These are phyloP conservation scores for Chalciporus sp. DNA, from an alignment of 1,284 basidiomycete genomes.

Conservation along the genomic window DNA sequence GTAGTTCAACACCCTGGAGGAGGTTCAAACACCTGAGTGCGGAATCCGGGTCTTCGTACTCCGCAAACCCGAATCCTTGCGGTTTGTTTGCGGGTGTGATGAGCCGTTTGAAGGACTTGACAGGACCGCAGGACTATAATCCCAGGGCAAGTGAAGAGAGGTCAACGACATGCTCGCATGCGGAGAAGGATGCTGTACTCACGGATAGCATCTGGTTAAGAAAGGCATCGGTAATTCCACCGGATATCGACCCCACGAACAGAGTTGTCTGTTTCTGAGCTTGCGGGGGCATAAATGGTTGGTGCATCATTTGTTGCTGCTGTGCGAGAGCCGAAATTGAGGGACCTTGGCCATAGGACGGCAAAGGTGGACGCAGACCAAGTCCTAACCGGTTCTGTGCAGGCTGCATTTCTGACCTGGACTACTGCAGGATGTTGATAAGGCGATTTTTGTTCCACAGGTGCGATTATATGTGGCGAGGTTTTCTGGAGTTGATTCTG, in stretches of 20 bases:
- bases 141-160: not conserved
- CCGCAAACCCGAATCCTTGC: conserved; percentile 94
- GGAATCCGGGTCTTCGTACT: conserved; percentile 88
- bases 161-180: too few relatives aligned
- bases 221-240: conserved; percentile 83
- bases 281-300: conserved; percentile 60
- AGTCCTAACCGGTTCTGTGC: conserved; percentile 75
- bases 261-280: conserved; percentile 65
- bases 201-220: conserved; percentile 80
- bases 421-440: not conserved
- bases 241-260: conserved; percentile 95
- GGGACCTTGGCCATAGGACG: conserved; percentile 83
- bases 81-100: conserved; percentile 89
- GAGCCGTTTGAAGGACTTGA: conserved; percentile 88
- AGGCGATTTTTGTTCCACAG: not conserved
- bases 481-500: not conserved
- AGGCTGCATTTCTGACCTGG: conserved; percentile 57
- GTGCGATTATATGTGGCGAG: not conserved
- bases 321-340: conserved; percentile 85
- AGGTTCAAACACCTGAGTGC: conserved; percentile 81
- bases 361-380: conserved; percentile 81
- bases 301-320: conserved; percentile 69
- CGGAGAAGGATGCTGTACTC: conserved; percentile 34
- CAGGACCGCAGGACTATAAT: conserved; percentile 79
- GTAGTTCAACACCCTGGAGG: conserved; percentile 84